Base-by-base conservation (phyloP, 805 yeast genomes). In the Cyberlindnera meyerae region DNA sequence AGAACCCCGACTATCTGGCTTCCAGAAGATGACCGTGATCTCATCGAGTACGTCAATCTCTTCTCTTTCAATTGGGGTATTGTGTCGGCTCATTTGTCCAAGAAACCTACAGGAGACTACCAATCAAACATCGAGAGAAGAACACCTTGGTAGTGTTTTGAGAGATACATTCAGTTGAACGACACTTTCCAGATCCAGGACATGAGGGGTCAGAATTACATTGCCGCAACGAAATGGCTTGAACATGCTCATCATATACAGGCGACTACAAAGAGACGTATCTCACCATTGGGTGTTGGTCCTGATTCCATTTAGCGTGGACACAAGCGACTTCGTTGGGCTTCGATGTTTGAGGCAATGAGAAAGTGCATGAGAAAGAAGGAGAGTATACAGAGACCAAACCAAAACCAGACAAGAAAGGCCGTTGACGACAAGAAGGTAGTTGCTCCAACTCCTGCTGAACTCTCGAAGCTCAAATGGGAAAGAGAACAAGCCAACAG, bases 121-220 rank as follows among this genome's bases (percentile, higher is more conserved):
- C 74, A 79, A 26, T 83, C 97, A 1, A 88, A 86, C 52, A 86
- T 88, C 39, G 97, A 93, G 59, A 75, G 97, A 52, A 73, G 98
- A 52, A 93, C 97, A 0, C 95, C 98, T 0, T 93, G 98, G 98
- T 97, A 90, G 58, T 90, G 97, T 58, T 93, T 93, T 64, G 98
- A 93, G 60, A 68, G 98, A 47, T 93, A 90, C 67, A 81, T 89
- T 43, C 97, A 90, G 62, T 69, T 93, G 47, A 87, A 85, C 51
- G 96, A 90, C 42, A 79, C 81, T 40, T 90, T 88, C 52, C 94
- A 86, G 46, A 75, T 86, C 42, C 67, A 77, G 28, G 97, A 90
- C 53, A 76, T 93, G 77, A 79, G 83, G 53, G 98, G 97, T 0
- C 74, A 82, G 14, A 77, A 84, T 51, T 86, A 97, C 0, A 75